These are phyloP conservation scores for Saprolegnia diclina DNA, from an alignment of 352 stramenopile genomes.

Conservation along the genomic window DNA sequence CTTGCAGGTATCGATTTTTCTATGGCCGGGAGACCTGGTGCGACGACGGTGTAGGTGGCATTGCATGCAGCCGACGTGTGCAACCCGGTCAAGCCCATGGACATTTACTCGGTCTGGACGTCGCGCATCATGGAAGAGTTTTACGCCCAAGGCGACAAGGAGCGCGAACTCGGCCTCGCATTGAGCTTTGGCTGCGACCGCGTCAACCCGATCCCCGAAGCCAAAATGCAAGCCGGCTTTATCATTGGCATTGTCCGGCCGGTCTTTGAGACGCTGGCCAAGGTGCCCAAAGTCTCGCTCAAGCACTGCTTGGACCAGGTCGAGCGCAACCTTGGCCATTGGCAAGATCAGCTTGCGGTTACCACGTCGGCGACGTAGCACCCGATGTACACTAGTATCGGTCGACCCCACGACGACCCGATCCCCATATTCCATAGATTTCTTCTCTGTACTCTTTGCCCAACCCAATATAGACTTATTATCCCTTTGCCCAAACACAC, in stretches of 20 bases:
- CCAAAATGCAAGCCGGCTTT: slow-evolving; percentile 91
- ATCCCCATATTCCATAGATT: too few species aligned
- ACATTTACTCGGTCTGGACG: slow-evolving; percentile 78
- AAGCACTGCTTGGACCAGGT: slow-evolving; percentile 58
- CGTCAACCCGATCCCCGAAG: slow-evolving; percentile 72
- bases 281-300: slow-evolving; percentile 47
- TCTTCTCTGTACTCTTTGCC: too few species aligned
- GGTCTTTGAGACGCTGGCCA: slow-evolving; percentile 54
- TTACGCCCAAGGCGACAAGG: slow-evolving; percentile 92
- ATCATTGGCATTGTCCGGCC: slow-evolving; percentile 90
- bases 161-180: slow-evolving; percentile 78
- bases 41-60: slow-evolving; percentile 44
- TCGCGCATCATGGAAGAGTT: slow-evolving; percentile 91
- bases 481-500: too few species aligned
- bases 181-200: slow-evolving; percentile 89
- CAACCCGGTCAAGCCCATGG: slow-evolving; percentile 83
- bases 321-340: slow-evolving; percentile 58
- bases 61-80: slow-evolving; percentile 91
- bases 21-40: neutral
- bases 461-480: too few species aligned
- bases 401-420: neutral
- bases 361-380: neutral
- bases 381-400: neutral
- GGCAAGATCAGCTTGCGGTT: slow-evolving; percentile 56
- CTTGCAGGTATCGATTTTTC: slow-evolving; percentile 36